Conservation (phyloP, 768 basidiomycete genomes). For the Tricholoma sp. region DNA sequence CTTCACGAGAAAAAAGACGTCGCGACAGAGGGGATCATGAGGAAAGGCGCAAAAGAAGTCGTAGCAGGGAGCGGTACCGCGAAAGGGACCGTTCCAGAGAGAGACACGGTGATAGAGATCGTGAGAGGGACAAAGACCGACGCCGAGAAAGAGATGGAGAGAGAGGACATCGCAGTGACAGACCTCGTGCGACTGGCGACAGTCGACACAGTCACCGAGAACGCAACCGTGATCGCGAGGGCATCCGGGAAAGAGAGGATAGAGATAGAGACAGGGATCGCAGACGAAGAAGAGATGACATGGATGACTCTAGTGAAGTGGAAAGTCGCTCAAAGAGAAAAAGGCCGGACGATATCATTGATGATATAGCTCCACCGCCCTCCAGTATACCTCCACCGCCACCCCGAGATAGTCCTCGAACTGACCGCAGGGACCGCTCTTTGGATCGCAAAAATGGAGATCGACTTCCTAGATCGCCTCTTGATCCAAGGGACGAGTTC, state of each 20-base stretch:
- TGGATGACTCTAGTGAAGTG: slow-evolving; percentile 40
- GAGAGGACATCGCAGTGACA: slow-evolving; percentile 42
- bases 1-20: slow-evolving; percentile 54
- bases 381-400: slow-evolving; percentile 38
- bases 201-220: slow-evolving; percentile 53
- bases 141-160: slow-evolving; percentile 48
- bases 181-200: slow-evolving; percentile 47
- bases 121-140: slow-evolving; percentile 42
- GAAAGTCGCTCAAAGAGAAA: slow-evolving; percentile 66
- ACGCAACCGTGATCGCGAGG: slow-evolving; percentile 43
- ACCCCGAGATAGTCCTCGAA: slow-evolving; percentile 45
- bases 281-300: slow-evolving; percentile 64
- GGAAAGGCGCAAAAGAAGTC: slow-evolving; percentile 58
- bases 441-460: slow-evolving; percentile 52
- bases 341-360: slow-evolving; percentile 49
- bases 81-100: slow-evolving; percentile 55
- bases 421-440: slow-evolving; percentile 46
- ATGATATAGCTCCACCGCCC: slow-evolving; percentile 33
- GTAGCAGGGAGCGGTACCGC: slow-evolving; percentile 53
- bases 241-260: slow-evolving; percentile 42
- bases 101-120: slow-evolving; percentile 42
- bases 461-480: slow-evolving; percentile 32
- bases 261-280: slow-evolving; percentile 49
- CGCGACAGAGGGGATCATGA: slow-evolving; percentile 50
- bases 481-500: slow-evolving; percentile 56